Evolutionary conservation across 108 stramenopile genomes (phyloP).

Genomic region (Craspedostauros australis): DNA sequence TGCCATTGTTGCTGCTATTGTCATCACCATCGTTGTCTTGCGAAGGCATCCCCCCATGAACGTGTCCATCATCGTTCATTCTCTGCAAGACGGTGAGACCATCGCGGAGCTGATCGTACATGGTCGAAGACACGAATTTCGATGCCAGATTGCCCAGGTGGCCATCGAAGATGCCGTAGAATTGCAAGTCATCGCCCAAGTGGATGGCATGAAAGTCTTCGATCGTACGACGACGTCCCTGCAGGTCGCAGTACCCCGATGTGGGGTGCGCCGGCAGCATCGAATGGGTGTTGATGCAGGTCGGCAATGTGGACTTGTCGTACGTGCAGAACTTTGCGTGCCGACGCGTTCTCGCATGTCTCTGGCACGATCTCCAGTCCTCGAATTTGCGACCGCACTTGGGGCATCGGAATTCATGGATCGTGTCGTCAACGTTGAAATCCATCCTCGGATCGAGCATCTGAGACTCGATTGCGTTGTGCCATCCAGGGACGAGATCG

Average conservation of each 20-base stretch:
- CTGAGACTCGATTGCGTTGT: slow-evolving; percentile 63
- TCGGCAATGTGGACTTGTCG: slow-evolving; percentile 57
- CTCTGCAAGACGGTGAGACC: slow-evolving; percentile 24
- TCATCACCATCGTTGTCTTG: no score
- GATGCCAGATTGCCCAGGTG: slow-evolving; percentile 69
- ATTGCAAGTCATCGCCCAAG: slow-evolving; percentile 55
- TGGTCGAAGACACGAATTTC: slow-evolving; percentile 63
- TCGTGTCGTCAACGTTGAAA: slow-evolving; percentile 28
- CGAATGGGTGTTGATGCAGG: slow-evolving; percentile 80
- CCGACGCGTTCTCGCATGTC: slow-evolving; percentile 65
- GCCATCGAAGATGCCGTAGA: slow-evolving; percentile 82
- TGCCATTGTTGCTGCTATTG: neutral
- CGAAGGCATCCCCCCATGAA: no score
- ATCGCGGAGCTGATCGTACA: slow-evolving; percentile 36
- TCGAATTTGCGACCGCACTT: slow-evolving; percentile 67
- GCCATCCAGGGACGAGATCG: slow-evolving; percentile 25
- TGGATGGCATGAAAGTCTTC: slow-evolving; percentile 93
- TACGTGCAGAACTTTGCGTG: slow-evolving; percentile 85
- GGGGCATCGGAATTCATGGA: slow-evolving; percentile 63
- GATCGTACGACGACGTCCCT: slow-evolving; percentile 71
- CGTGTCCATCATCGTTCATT: neutral
- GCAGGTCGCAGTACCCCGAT: slow-evolving; percentile 81
- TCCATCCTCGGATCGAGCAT: slow-evolving; percentile 66
- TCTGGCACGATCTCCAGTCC: slow-evolving; percentile 79
- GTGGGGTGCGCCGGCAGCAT: slow-evolving; percentile 77